A percentile compares a stretch with the other conserved stretches of the same genome.
These are phyloP conservation scores for Picochlorum sp. DNA, from an alignment of 139 green algal genomes.

Conservation along the genomic window DNA sequence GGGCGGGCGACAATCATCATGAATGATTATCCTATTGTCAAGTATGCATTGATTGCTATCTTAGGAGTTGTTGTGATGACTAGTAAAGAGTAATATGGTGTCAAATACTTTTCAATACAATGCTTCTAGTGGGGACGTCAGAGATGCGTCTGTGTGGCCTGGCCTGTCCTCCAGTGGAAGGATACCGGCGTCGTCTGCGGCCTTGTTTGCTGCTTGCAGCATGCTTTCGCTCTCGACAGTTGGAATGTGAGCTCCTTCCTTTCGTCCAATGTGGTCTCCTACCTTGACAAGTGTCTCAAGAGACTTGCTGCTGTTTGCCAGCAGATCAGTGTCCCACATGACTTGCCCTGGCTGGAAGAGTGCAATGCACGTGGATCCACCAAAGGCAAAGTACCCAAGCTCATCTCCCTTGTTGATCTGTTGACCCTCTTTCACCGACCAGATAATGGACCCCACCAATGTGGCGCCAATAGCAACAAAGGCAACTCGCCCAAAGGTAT, in stretches of 20 bases:
- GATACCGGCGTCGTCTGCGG: neutral
- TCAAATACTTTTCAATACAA: neutral
- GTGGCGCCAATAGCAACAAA: constrained; percentile 40
- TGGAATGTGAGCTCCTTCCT: too few relatives aligned
- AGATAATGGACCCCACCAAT: constrained; percentile 26
- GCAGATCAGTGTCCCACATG: constrained; percentile 30
- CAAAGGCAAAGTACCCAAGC: constrained; percentile 51
- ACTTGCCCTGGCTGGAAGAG: constrained; percentile 26
- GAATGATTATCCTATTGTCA: constrained; percentile 92
- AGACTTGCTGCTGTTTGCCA: constrained; percentile 18
- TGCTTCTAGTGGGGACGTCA: neutral
- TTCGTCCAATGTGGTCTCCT: constrained; percentile 29
- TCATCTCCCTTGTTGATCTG: constrained; percentile 28
- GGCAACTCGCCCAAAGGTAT: constrained; percentile 28
- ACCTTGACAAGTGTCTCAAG: constrained; percentile 43
- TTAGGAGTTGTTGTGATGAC: constrained; percentile 89
- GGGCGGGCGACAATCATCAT: constrained; percentile 97
- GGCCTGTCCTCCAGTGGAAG: neutral
- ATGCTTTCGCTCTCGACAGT: too few relatives aligned
- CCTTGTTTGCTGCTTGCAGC: too few relatives aligned
- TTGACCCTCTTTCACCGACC: constrained; percentile 19
- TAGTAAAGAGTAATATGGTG: constrained; percentile 70
- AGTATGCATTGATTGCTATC: constrained; percentile 79
- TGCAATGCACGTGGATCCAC: constrained; percentile 32
- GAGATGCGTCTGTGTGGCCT: too few relatives aligned